Evolutionary conservation across 1,284 basidiomycete genomes (phyloP).

Genomic region (Thecaphora frezii): DNA sequence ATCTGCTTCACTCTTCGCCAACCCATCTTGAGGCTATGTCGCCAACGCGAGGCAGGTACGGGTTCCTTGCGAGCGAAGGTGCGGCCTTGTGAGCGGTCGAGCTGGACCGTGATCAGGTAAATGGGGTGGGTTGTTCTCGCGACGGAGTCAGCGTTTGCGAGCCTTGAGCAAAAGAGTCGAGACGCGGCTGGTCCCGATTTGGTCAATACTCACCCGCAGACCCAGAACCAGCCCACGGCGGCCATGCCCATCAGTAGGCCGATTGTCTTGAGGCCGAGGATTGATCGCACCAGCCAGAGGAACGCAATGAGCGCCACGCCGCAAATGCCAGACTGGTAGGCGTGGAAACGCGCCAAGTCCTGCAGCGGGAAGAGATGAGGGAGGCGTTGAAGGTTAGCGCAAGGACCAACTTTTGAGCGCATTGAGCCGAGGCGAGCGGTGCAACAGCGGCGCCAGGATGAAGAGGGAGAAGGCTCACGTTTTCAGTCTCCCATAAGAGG

Average conservation of each 20-base stretch:
- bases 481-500: constrained; percentile 49
- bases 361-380: constrained; percentile 3
- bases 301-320: constrained; percentile 32
- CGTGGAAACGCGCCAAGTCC: constrained; percentile 50
- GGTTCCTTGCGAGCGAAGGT: constrained; percentile 33
- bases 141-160: too few species aligned
- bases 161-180: not conserved
- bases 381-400: not conserved
- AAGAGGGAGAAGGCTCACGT: constrained; percentile 7
- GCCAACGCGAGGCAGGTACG: constrained; percentile 36
- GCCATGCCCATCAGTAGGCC: constrained; percentile 48
- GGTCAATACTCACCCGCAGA: constrained; percentile 41
- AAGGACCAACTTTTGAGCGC: too few species aligned
- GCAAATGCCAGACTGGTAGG: constrained; percentile 46
- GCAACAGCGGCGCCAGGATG: not conserved
- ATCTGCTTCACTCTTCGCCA: constrained; percentile 26
- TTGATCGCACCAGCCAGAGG: constrained; percentile 38
- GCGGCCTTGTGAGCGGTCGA: constrained; percentile 39
- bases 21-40: constrained; percentile 44
- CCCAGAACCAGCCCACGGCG: constrained; percentile 49
- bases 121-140: too few species aligned
- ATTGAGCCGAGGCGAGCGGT: not conserved
- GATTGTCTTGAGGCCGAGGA: constrained; percentile 45
- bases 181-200: too few species aligned
- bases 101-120: too few species aligned